These are phyloP conservation scores for Termitomyces sp. DNA, from an alignment of 768 basidiomycete genomes.

Conservation along the genomic window DNA sequence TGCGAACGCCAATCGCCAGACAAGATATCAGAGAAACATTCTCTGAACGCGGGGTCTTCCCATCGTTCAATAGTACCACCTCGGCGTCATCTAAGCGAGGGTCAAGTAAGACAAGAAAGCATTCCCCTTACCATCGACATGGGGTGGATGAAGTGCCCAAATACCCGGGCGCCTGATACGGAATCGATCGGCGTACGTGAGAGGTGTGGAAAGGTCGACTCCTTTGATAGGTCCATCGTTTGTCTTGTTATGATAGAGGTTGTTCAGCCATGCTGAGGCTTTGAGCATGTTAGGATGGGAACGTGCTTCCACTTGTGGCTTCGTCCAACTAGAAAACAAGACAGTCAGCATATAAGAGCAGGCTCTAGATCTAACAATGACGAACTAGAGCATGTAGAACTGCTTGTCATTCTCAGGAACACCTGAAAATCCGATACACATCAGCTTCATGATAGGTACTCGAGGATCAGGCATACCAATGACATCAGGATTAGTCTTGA, in stretches of 20 bases:
- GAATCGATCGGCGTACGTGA: slow-evolving; percentile 73
- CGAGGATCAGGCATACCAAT: slow-evolving; percentile 35
- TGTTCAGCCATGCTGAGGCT: slow-evolving; percentile 56
- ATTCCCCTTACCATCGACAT: slow-evolving; percentile 37
- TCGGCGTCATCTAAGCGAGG: slow-evolving; percentile 18
- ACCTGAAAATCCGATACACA: slow-evolving; percentile 28
- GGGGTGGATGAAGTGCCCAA: slow-evolving; percentile 47
- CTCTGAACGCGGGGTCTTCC: slow-evolving; percentile 58
- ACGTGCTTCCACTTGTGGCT: slow-evolving; percentile 62
- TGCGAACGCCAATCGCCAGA: slow-evolving; percentile 59
- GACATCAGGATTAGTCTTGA: slow-evolving; percentile 51
- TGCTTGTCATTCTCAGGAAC: slow-evolving; percentile 58
- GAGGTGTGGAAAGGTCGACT: slow-evolving; percentile 57
- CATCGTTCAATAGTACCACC: slow-evolving; percentile 76
- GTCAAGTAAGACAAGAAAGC: neutral
- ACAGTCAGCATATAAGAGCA: neutral
- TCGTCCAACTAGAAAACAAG: slow-evolving; percentile 31
- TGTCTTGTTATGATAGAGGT: slow-evolving; percentile 47
- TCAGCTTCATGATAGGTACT: neutral
- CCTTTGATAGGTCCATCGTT: slow-evolving; percentile 36
- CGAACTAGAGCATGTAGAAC: slow-evolving; percentile 72
- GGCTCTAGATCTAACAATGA: slow-evolving; percentile 2
- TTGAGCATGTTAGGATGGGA: slow-evolving; percentile 63
- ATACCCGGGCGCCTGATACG: slow-evolving; percentile 67
- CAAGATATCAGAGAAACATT: slow-evolving; percentile 60